Evolutionary conservation across 805 yeast genomes (phyloP), one percentile per base, ranked within the genome.

Genomic region (Kluyveromyces lactis): DNA sequence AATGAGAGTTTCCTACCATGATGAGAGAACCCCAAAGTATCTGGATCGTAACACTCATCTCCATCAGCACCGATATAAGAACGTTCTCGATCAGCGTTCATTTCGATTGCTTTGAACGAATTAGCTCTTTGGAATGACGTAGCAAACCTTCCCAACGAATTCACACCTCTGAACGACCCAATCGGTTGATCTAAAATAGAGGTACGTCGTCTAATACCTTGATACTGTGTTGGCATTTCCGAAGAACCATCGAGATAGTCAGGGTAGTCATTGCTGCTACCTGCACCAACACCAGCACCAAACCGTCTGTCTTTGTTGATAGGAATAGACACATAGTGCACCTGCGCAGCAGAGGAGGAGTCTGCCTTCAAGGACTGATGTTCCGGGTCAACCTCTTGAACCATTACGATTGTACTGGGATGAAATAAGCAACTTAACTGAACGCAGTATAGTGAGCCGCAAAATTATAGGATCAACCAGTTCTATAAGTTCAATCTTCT

Each of bases 71-170:
- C 68, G 55, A 84, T 81, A 46, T 72, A 84, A 0, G 87, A 79
- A 48, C 94, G 64, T 26, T 72, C 67, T 12, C 52, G 48, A 9
- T 55, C 58, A 3, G 63, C 43, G 27, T 58, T 49, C 1, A 71
- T 62, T 40, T 73, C 79, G 42, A 74, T 67, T 6, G 77, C 73
- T 50, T 69, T 74, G 48, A 82, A 76, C 2, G 86, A 75, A 56
- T 84, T 90, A 1, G 95, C 92, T 55, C 95, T 71, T 29, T 77
- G 73, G 53, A 72, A 77, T 0, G 95, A 85, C 11, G 84, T 75
- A 1, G 94, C 94, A 62, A 86, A 86, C 40, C 83, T 77, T 42
- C 80, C 77, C 31, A 86, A 56, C 1, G 92, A 81, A 60, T 82
- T 82, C 17, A 67, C 67, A 33, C 86, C 81, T 52, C 69, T 69